Conservation (phyloP, 768 basidiomycete genomes). For the Serendipita indica region DNA sequence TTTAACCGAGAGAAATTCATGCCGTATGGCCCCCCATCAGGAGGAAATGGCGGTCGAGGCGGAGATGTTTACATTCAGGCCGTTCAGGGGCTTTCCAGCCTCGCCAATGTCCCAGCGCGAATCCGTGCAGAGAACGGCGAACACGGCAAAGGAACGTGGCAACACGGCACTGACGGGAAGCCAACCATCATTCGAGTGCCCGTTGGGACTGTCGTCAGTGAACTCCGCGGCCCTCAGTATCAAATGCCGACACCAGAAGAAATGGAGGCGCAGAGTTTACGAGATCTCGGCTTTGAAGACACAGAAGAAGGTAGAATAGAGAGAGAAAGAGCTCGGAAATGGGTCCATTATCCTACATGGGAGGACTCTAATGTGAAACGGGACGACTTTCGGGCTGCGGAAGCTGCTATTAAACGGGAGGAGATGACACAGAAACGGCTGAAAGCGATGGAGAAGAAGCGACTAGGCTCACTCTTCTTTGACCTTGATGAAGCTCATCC, state of each 20-base stretch:
- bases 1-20: slow-evolving; percentile 84
- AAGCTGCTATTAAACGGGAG: slow-evolving; percentile 40
- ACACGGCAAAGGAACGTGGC: slow-evolving; percentile 74
- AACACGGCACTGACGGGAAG: slow-evolving; percentile 59
- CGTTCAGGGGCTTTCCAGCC: slow-evolving; percentile 58
- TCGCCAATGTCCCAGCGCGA: slow-evolving; percentile 55
- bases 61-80: slow-evolving; percentile 79
- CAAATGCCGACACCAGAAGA: not conserved
- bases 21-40: slow-evolving; percentile 77
- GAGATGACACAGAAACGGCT: slow-evolving; percentile 42
- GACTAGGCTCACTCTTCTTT: slow-evolving; percentile 33
- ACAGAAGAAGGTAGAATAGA: slow-evolving; percentile 37
- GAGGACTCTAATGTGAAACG: slow-evolving; percentile 47
- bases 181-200: slow-evolving; percentile 73
- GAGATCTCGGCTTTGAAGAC: slow-evolving; percentile 24
- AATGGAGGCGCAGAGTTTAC: slow-evolving; percentile 53
- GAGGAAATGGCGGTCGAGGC: slow-evolving; percentile 82
- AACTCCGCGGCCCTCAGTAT: slow-evolving; percentile 36
- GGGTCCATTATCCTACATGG: slow-evolving; percentile 67
- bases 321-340: slow-evolving; percentile 49
- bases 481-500: slow-evolving; percentile 42
- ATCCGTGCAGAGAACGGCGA: slow-evolving; percentile 51
- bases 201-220: slow-evolving; percentile 74
- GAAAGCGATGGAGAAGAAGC: slow-evolving; percentile 29
- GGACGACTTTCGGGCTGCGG: slow-evolving; percentile 58